Percentiles rank a stretch among this genome's conserved stretches.
Evolutionary conservation across 2,329 filamentous ascomycete species (phyloP).

Genomic region (Colletotrichum scovillei): DNA sequence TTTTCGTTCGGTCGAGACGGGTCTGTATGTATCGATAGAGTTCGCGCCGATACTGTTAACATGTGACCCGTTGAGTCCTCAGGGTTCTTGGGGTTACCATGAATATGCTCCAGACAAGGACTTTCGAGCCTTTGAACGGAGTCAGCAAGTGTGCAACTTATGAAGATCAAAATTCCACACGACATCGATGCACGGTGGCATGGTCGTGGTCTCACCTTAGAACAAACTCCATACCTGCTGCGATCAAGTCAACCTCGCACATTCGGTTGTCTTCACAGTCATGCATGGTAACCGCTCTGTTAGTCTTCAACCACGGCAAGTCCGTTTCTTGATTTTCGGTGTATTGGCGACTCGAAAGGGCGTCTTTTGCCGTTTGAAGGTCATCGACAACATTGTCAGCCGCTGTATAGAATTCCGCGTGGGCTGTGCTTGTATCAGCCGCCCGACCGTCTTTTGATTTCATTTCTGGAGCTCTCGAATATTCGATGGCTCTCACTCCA

Average conservation of each 20-base stretch:
- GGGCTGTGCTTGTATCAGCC: too few relatives aligned
- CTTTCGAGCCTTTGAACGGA: slow-evolving; percentile 39
- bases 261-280: slow-evolving; percentile 14
- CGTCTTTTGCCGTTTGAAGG: too few relatives aligned
- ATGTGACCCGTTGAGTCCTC: slow-evolving; percentile 42
- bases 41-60: slow-evolving; percentile 41
- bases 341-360: too few relatives aligned
- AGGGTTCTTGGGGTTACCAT: slow-evolving; percentile 40
- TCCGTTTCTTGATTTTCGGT: too few relatives aligned
- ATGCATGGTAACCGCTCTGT: background rate
- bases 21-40: slow-evolving; percentile 22
- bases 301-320: background rate
- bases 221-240: slow-evolving; percentile 48
- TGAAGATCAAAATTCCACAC: too few relatives aligned
- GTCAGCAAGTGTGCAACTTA: background rate
- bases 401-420: too few relatives aligned
- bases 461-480: too few relatives aligned
- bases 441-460: too few relatives aligned
- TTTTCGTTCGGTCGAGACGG: background rate
- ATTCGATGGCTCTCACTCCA: too few relatives aligned
- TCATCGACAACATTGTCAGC: too few relatives aligned
- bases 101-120: slow-evolving; percentile 43
- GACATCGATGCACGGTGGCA: too few relatives aligned
- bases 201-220: slow-evolving; percentile 40
- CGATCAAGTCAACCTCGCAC: slow-evolving; percentile 40